Percentiles rank a stretch among this genome's conserved stretches.
These are phyloP conservation scores for Colletotrichum spinosum DNA, from an alignment of 2,329 filamentous ascomycete species.

Conservation along the genomic window DNA sequence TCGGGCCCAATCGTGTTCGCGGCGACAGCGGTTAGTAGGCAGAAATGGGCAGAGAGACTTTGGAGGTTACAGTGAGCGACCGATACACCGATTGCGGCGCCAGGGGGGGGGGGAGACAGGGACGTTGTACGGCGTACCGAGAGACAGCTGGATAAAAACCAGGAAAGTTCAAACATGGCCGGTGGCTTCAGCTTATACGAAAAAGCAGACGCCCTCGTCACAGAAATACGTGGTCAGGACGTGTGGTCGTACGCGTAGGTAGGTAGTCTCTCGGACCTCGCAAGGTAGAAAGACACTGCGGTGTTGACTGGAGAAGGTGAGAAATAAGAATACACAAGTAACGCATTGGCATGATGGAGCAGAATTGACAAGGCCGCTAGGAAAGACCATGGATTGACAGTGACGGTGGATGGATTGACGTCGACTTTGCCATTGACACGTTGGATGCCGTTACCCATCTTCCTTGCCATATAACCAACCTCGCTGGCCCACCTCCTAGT, in stretches of 20 bases:
- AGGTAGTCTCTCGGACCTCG: too few relatives aligned
- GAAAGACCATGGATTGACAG: constrained; percentile 27
- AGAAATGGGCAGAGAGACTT: constrained; percentile 2
- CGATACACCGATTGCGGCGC: too few relatives aligned
- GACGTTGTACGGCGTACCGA: too few relatives aligned
- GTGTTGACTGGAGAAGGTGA: not conserved
- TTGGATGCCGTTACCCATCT: constrained; percentile 5
- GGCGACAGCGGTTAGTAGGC: constrained; percentile 15
- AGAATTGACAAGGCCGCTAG: constrained; percentile 6
- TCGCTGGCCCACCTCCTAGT: constrained; percentile 5
- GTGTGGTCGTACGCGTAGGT: too few relatives aligned
- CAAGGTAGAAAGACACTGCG: too few relatives aligned
- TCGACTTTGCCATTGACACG: constrained; percentile 9
- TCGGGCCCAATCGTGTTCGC: constrained; percentile 22
- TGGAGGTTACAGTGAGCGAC: not conserved
- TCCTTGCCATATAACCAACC: constrained; percentile 22
- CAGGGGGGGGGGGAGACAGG: too few relatives aligned
- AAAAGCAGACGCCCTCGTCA: too few relatives aligned
- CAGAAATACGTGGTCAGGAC: too few relatives aligned
- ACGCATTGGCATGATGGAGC: constrained; percentile 5
- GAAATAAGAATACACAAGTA: not conserved
- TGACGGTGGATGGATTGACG: not conserved
- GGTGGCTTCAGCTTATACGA: too few relatives aligned
- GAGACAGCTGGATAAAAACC: too few relatives aligned
- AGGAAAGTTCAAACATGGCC: too few relatives aligned